Evolutionary conservation across 176 grass and related monocot species (phyloP).

Genomic region (Tuctoria greenei): DNA sequence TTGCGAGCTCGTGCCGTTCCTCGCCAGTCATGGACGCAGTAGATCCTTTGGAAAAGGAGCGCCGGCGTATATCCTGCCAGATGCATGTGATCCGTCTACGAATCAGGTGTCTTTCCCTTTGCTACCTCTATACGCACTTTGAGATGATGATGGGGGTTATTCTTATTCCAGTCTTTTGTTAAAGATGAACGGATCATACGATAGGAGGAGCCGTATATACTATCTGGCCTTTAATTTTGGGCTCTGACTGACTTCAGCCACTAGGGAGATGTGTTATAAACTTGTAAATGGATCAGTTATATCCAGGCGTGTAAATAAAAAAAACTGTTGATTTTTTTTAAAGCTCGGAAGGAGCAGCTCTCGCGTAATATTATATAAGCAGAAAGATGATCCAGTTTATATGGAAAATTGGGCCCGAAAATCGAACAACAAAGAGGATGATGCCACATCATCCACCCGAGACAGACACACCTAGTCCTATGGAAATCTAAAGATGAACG

Average conservation of each 20-base stretch:
- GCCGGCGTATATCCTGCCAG: slow-evolving; percentile 29
- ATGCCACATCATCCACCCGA: no score
- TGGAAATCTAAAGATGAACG: no score
- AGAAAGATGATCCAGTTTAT: no score
- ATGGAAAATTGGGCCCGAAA: no score
- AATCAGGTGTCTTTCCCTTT: slow-evolving; percentile 26
- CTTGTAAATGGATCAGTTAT: background rate
- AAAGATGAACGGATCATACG: slow-evolving; percentile 8
- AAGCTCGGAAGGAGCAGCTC: no score
- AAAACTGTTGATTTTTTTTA: background rate
- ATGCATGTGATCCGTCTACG: slow-evolving; percentile 36
- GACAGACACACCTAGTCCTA: no score
- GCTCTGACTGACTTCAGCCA: background rate
- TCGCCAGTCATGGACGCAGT: background rate
- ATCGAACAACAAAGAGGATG: no score
- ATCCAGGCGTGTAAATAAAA: background rate
- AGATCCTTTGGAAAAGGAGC: slow-evolving; percentile 33
- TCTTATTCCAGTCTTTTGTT: slow-evolving; percentile 36
- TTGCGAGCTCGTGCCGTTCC: slow-evolving; percentile 16
- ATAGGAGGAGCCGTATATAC: background rate
- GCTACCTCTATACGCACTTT: slow-evolving; percentile 37
- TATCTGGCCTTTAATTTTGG: background rate
- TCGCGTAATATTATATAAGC: no score
- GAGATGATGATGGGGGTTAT: slow-evolving; percentile 24
- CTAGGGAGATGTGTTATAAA: background rate